Evolutionary conservation across 495 filamentous ascomycete genomes (phyloP).

Genomic region (Aspergillus baeticus): DNA sequence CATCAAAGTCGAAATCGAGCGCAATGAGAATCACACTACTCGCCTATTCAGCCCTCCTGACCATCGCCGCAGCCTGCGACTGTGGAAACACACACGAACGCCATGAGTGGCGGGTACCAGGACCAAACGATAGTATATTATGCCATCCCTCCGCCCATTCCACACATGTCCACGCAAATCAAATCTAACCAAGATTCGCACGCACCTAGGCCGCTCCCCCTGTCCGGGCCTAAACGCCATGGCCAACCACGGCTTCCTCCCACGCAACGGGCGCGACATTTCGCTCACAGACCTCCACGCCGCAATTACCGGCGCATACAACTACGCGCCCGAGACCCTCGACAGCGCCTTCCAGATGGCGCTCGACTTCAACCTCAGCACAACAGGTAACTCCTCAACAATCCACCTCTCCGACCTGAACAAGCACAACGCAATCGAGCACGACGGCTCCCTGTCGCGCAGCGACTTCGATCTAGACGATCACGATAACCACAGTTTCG

Average conservation of each 20-base stretch:
- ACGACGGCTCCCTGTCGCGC: background rate
- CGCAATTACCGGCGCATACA: constrained; percentile 1
- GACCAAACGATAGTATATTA: background rate
- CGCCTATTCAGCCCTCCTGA: background rate
- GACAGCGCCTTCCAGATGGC: background rate
- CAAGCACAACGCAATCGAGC: background rate
- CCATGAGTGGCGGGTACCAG: background rate
- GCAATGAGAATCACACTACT: background rate
- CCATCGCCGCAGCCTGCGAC: background rate
- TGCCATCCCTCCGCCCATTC: background rate
- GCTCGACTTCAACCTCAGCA: constrained; percentile 4
- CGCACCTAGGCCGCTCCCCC: constrained; percentile 21
- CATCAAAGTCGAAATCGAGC: too few species aligned
- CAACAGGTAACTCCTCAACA: background rate
- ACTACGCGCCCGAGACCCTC: background rate
- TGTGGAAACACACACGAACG: background rate
- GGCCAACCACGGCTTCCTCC: constrained; percentile 57
- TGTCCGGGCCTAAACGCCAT: constrained; percentile 54
- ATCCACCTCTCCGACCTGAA: constrained; percentile 8
- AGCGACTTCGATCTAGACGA: constrained; percentile 5
- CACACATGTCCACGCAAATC: too few species aligned
- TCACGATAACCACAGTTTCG: constrained; percentile 6
- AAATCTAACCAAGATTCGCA: too few species aligned
- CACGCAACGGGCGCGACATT: constrained; percentile 25
- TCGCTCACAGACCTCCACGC: background rate